These are phyloP conservation scores for Solanum chacoense DNA, from an alignment of 305 asterid species.

Conservation along the genomic window DNA sequence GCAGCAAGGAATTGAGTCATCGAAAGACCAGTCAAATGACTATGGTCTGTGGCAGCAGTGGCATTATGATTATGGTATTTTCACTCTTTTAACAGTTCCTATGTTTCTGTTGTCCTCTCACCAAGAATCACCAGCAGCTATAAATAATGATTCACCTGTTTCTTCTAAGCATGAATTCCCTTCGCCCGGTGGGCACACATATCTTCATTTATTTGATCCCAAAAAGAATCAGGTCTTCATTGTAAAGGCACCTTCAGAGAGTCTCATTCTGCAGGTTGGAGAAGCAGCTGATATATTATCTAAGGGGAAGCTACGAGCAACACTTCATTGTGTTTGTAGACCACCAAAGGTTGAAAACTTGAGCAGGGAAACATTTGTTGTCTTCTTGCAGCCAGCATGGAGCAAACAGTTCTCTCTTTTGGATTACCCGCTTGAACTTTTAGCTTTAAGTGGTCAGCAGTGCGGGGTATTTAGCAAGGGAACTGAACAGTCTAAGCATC, in stretches of 20 bases:
- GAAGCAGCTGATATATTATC: constrained; percentile 78
- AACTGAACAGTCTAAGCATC: neutral
- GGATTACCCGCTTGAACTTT: constrained; percentile 36
- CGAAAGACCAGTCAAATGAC: constrained; percentile 7
- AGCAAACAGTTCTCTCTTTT: constrained; percentile 45
- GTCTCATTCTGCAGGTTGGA: constrained; percentile 86
- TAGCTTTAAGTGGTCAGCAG: constrained; percentile 8
- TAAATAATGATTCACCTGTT: neutral
- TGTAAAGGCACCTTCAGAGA: constrained; percentile 46
- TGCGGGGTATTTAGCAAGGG: constrained; percentile 9
- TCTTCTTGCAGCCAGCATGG: constrained; percentile 91
- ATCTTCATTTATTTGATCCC: constrained; percentile 64
- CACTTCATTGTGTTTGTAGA: constrained; percentile 70
- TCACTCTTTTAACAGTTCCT: constrained; percentile 62
- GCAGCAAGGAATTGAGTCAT: neutral
- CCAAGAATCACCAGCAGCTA: neutral
- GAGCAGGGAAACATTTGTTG: constrained; percentile 84
- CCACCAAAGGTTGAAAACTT: constrained; percentile 32
- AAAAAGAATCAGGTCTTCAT: constrained; percentile 26
- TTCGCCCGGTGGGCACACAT: constrained; percentile 49
- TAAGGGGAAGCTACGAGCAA: constrained; percentile 76
- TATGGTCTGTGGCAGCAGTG: constrained; percentile 75
- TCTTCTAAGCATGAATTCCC: constrained; percentile 28
- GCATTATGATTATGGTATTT: constrained; percentile 92
- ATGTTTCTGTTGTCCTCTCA: constrained; percentile 37